Base-by-base conservation (phyloP, 129 eudicot genomes). In the Tagetes erecta region DNA sequence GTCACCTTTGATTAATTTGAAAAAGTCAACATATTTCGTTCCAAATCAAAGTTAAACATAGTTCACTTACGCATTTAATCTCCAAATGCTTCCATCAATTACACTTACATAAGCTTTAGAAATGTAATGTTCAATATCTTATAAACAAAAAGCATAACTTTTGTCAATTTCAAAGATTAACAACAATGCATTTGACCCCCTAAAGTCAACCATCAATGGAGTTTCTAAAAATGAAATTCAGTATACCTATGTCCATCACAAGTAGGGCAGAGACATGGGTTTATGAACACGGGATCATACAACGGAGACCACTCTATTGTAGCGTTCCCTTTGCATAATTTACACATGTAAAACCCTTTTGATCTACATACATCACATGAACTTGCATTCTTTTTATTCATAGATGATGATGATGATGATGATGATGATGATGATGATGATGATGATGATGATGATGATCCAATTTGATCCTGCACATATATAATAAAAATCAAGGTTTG, bases 241-340 rank as follows among this genome's bases (percentile, higher is more conserved):
- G 64, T 78, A 77, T 46, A 90, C 96, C 86, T 83, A 67, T 72
- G 76, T 31, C 95, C 98, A 78, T 93, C 96, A 80, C 98, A 93
- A 68, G 98, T 93, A 62, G 98, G 98, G 73, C 98, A 93, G 41
- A 87, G 83, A 71, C 98, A 93, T 1, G 92, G 89, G 35, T 89
- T 90, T 6, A 93, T 86, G 44, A 74, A 78, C 60, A 87, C 64
- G 42, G 95, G 98, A 81, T 90, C 96, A 83, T 82, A 86, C 77
- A 90, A 78, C 0, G 96, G 96, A 40, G 96, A 90, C 96, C 96
- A 93, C 71, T 81, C 78, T 27, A 93, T 87, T 8, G 91, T 93
- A 41, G 91, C 83, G 71, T 75, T 83, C 37, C 90, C 95, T 76
- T 86, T 83, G 79, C 96, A 93, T 47, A 87, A 80, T 80, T 86